phyloP scores from a whole-genome alignment of 345 rosid species.

The Schrenkiella parvula region DNA sequence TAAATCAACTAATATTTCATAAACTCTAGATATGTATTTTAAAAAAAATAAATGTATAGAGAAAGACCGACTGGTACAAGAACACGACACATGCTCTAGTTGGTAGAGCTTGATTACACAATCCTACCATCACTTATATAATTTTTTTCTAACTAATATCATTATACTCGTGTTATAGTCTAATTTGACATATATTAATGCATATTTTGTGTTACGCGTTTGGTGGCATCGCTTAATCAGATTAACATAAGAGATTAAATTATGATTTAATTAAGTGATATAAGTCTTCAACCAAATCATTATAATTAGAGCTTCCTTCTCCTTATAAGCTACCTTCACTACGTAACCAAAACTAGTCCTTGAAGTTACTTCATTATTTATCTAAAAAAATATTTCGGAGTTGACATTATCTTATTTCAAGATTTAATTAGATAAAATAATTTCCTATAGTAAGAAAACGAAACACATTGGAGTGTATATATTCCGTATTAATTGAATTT shows the following conservation, averaged over 20 bases:
- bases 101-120: slow-evolving; percentile 45
- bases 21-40: not conserved
- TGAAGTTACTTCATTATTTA: slow-evolving; percentile 25
- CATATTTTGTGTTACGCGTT: slow-evolving; percentile 24
- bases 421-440: not conserved
- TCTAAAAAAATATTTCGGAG: not conserved
- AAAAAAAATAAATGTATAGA: slow-evolving; percentile 1
- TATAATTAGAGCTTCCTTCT: slow-evolving; percentile 12
- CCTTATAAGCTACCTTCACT: slow-evolving; percentile 28
- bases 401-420: slow-evolving; percentile 15
- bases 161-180: slow-evolving; percentile 27
- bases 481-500: not conserved
- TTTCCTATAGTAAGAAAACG: not conserved
- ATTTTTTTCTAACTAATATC: slow-evolving; percentile 15
- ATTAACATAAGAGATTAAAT: slow-evolving; percentile 4
- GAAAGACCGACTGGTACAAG: slow-evolving; percentile 58
- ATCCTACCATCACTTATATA: slow-evolving; percentile 29
- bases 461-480: not conserved
- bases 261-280: slow-evolving; percentile 23
- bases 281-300: slow-evolving; percentile 18
- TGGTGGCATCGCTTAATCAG: slow-evolving; percentile 36
- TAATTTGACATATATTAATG: slow-evolving; percentile 6
- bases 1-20: not conserved
- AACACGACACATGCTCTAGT: slow-evolving; percentile 51
- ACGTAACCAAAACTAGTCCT: slow-evolving; percentile 35